Conservation (phyloP, 1,139 yeast genomes). For the Nakaseomyces kungkrabaensis region DNA sequence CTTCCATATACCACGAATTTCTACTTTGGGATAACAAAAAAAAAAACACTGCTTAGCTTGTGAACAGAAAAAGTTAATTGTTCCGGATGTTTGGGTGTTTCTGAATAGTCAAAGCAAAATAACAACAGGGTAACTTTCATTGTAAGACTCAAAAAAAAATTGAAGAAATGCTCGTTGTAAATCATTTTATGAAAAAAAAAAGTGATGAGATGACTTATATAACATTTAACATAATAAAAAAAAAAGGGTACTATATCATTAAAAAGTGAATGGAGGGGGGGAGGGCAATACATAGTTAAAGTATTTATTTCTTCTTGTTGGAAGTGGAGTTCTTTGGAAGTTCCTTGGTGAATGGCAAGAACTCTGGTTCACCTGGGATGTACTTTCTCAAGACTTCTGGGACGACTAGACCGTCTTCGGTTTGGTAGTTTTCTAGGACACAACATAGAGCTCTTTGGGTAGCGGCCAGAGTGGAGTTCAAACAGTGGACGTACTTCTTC, state of each 20-base stretch:
- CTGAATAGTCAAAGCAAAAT: too few relatives aligned
- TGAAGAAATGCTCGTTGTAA: too few relatives aligned
- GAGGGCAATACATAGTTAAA: not conserved
- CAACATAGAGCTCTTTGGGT: conserved; percentile 98
- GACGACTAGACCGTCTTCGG: conserved; percentile 83
- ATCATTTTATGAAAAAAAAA: too few relatives aligned
- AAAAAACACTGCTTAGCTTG: too few relatives aligned
- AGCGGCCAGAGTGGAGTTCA: conserved; percentile 94
- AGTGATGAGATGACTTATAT: too few relatives aligned
- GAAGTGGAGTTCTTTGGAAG: conserved; percentile 91
- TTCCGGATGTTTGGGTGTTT: too few relatives aligned
- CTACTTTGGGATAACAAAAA: too few relatives aligned
- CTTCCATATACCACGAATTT: too few relatives aligned
- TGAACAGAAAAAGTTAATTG: too few relatives aligned
- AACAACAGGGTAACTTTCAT: too few relatives aligned
- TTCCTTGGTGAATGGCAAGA: conserved; percentile 81
- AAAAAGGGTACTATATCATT: not conserved
- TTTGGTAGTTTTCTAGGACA: conserved; percentile 93
- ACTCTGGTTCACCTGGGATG: conserved; percentile 98
- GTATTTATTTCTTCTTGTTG: conserved; percentile 40
- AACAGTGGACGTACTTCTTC: conserved; percentile 96
- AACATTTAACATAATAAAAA: too few relatives aligned
- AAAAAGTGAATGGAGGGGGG: not conserved
- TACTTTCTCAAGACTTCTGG: conserved; percentile 93
- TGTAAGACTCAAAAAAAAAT: too few relatives aligned